Evolutionary conservation across 352 stramenopile genomes (phyloP).

Genomic region (Globisporangium paddicum): DNA sequence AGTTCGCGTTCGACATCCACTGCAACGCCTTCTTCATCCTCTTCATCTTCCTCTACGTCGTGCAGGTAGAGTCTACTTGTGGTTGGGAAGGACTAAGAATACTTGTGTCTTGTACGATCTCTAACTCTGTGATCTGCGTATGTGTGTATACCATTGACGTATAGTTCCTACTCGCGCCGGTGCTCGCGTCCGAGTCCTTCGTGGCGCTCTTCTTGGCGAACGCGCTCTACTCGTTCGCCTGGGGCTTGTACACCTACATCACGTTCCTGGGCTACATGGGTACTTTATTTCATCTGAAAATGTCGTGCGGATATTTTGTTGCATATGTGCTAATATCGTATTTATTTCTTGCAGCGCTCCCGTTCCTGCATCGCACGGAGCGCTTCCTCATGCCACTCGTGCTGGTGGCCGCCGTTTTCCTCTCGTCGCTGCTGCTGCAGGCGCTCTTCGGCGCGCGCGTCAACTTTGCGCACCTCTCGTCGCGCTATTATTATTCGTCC

Average conservation of each 20-base stretch:
- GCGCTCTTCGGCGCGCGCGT: conserved; percentile 57
- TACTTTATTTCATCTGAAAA: conserved; percentile 22
- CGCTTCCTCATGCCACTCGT: conserved; percentile 86
- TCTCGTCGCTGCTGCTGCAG: conserved; percentile 80
- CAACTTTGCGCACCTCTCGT: conserved; percentile 73
- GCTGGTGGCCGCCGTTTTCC: conserved; percentile 62
- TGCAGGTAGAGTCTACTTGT: conserved; percentile 57
- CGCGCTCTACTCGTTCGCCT: conserved; percentile 91
- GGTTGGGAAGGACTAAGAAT: not conserved
- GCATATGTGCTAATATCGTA: no score
- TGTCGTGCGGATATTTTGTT: no score
- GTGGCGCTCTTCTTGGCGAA: conserved; percentile 91
- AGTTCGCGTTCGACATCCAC: conserved; percentile 99
- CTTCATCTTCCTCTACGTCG: conserved; percentile 95
- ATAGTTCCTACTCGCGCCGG: conserved; percentile 94
- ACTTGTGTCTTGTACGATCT: not conserved
- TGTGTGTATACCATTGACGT: not conserved
- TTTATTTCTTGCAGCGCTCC: conserved; percentile 45
- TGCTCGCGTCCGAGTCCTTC: conserved; percentile 90
- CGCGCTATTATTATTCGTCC: conserved; percentile 77
- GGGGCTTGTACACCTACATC: conserved; percentile 97
- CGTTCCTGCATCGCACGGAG: conserved; percentile 89
- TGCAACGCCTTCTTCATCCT: conserved; percentile 98
- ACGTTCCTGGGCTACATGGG: conserved; percentile 97
- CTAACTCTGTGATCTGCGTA: not conserved